Conservation (phyloP, 179 eudicot genomes). For the Pouteria campechiana region DNA sequence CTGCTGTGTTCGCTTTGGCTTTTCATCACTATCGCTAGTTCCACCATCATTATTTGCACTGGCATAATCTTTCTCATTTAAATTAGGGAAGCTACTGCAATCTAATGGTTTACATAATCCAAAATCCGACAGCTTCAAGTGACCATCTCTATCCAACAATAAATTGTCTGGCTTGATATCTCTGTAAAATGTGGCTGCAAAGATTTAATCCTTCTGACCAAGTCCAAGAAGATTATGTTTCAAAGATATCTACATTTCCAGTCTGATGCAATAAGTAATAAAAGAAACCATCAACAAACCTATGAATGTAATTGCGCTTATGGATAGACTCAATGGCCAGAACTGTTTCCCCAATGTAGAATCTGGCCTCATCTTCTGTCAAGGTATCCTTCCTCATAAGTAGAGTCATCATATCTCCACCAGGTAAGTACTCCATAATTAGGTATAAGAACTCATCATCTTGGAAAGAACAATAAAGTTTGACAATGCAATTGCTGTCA, state of each 20-base stretch:
- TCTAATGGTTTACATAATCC: constrained; percentile 84
- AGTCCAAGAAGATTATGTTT: neutral
- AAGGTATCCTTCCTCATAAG: constrained; percentile 82
- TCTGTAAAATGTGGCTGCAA: constrained; percentile 28
- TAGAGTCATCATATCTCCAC: constrained; percentile 93
- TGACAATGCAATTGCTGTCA: constrained; percentile 89
- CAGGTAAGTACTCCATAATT: constrained; percentile 84
- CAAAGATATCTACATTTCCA: neutral
- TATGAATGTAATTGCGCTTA: constrained; percentile 75
- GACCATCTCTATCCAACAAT: constrained; percentile 71
- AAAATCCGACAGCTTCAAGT: constrained; percentile 86
- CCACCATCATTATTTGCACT: constrained; percentile 48
- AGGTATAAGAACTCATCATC: constrained; percentile 84
- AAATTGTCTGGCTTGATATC: constrained; percentile 88
- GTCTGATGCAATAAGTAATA: neutral
- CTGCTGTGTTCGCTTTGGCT: constrained; percentile 67
- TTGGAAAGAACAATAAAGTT: constrained; percentile 87
- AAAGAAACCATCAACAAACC: constrained; percentile 25
- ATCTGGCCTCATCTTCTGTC: constrained; percentile 82
- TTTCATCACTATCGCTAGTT: constrained; percentile 71
- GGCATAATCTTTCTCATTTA: constrained; percentile 70
- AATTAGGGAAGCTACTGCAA: constrained; percentile 58
- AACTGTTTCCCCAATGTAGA: constrained; percentile 80
- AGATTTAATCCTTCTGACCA: neutral
- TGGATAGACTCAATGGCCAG: constrained; percentile 82